Percentiles rank a stretch among this genome's conserved stretches.
Conservation (phyloP, 306 rosid genomes). For the Lathyrus aphaca region DNA sequence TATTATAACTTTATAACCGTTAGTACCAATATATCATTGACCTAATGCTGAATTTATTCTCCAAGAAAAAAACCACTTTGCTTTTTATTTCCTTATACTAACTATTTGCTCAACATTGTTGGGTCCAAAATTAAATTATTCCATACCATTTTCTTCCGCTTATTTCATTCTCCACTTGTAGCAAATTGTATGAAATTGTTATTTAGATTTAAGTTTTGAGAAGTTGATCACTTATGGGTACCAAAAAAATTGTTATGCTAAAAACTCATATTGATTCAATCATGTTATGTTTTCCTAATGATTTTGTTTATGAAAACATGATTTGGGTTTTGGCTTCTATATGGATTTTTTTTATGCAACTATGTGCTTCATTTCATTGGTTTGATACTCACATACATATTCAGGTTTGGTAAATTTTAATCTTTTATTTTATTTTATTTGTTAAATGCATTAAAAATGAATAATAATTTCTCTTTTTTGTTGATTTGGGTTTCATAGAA, state of each 20-base stretch:
- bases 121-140: too few relatives aligned
- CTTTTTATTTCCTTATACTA: conserved; percentile 28
- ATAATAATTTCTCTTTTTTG: not conserved
- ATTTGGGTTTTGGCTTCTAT: conserved; percentile 46
- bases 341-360: conserved; percentile 41
- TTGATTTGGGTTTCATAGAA: conserved; percentile 46
- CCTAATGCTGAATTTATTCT: too few relatives aligned
- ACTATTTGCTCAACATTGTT: too few relatives aligned
- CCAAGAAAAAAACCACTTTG: conserved; percentile 24
- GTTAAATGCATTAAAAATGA: not conserved
- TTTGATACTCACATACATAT: conserved; percentile 39
- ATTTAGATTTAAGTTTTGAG: conserved; percentile 36
- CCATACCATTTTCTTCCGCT: conserved; percentile 40
- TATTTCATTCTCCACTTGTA: conserved; percentile 45
- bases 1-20: not conserved
- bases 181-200: not conserved
- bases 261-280: conserved; percentile 46
- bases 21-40: conserved; percentile 10
- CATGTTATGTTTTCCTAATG: conserved; percentile 27
- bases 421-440: not conserved
- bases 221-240: conserved; percentile 47
- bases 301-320: conserved; percentile 50
- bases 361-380: conserved; percentile 46
- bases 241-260: conserved; percentile 43
- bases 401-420: conserved; percentile 50